Percentiles rank a stretch among this genome's conserved stretches.
These are phyloP conservation scores for Pythium coloratum DNA, from an alignment of 352 stramenopile species.

Conservation along the genomic window DNA sequence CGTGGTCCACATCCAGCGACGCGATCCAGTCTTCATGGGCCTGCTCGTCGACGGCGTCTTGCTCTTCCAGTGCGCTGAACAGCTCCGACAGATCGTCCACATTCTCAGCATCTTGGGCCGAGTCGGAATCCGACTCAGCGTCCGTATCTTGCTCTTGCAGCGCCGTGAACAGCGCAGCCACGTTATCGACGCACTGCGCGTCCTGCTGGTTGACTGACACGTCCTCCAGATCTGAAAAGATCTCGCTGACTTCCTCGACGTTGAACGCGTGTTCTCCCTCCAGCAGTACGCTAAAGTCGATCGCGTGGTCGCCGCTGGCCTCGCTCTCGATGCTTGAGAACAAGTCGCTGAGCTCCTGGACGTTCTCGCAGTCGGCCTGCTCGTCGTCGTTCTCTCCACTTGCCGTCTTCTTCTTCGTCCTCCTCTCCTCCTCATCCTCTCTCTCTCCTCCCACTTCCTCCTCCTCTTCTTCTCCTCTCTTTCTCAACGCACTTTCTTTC, in stretches of 20 bases:
- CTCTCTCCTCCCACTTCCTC: slow-evolving; percentile 22
- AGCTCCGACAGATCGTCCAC: slow-evolving; percentile 42
- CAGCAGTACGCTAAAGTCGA: slow-evolving; percentile 53
- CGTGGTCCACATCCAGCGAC: slow-evolving; percentile 51
- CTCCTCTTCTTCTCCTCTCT: slow-evolving; percentile 19
- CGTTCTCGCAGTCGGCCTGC: slow-evolving; percentile 41
- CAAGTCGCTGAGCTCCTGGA: slow-evolving; percentile 56
- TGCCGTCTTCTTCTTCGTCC: slow-evolving; percentile 24
- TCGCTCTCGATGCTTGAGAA: slow-evolving; percentile 55
- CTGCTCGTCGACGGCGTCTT: slow-evolving; percentile 12
- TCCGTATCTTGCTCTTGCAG: slow-evolving; percentile 12
- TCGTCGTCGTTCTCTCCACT: slow-evolving; percentile 20
- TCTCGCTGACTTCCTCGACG: slow-evolving; percentile 57
- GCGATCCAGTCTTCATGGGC: slow-evolving; percentile 43
- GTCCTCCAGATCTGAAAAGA: slow-evolving; percentile 44
- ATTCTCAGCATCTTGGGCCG: slow-evolving; percentile 34
- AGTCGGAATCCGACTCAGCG: slow-evolving; percentile 17
- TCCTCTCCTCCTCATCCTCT: slow-evolving; percentile 15
- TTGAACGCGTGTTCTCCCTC: slow-evolving; percentile 54
- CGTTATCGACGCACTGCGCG: slow-evolving; percentile 17
- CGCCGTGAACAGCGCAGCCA: slow-evolving; percentile 15
- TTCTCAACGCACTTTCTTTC: slow-evolving; percentile 15
- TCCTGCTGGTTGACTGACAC: slow-evolving; percentile 17
- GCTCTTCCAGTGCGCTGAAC: slow-evolving; percentile 38
- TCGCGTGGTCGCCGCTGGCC: slow-evolving; percentile 22